These are phyloP conservation scores for Pseudoscleropodium purum DNA, from an alignment of 225 moss, liverwort and hornwort species.

Conservation along the genomic window DNA sequence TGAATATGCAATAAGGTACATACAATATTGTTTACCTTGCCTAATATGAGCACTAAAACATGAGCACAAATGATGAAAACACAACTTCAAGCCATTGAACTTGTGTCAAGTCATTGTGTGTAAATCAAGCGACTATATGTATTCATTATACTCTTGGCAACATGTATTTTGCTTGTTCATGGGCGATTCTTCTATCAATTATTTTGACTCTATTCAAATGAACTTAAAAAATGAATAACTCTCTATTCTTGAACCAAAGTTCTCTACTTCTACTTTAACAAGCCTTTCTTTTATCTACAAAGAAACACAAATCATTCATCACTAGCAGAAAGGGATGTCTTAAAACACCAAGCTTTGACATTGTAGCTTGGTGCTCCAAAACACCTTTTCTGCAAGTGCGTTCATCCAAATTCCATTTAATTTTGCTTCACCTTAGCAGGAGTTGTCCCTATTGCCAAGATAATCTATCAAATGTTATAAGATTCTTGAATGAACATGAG, in stretches of 20 bases:
- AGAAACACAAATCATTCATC: not conserved
- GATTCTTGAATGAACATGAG: accelerated
- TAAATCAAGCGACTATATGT: too few relatives aligned
- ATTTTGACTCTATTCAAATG: not conserved
- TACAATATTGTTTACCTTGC: too few relatives aligned
- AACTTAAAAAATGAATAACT: not conserved
- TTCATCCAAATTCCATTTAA: not conserved
- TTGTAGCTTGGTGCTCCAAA: accelerated
- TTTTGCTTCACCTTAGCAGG: not conserved
- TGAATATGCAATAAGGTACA: accelerated
- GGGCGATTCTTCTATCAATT: not conserved
- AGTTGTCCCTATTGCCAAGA: not conserved
- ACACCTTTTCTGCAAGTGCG: not conserved
- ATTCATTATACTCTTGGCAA: not conserved
- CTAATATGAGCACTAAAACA: not conserved
- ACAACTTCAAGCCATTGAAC: not conserved
- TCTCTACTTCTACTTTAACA: not conserved
- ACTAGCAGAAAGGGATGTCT: not conserved
- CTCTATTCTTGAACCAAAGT: too few relatives aligned
- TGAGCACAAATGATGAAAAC: not conserved
- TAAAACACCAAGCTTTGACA: accelerated
- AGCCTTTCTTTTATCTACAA: not conserved
- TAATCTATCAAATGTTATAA: not conserved
- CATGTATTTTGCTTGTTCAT: too few relatives aligned
- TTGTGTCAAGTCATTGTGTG: not conserved